Evolutionary conservation across 805 yeast genomes (phyloP).

Genomic region (Kodamaea kaohsiungensis): DNA sequence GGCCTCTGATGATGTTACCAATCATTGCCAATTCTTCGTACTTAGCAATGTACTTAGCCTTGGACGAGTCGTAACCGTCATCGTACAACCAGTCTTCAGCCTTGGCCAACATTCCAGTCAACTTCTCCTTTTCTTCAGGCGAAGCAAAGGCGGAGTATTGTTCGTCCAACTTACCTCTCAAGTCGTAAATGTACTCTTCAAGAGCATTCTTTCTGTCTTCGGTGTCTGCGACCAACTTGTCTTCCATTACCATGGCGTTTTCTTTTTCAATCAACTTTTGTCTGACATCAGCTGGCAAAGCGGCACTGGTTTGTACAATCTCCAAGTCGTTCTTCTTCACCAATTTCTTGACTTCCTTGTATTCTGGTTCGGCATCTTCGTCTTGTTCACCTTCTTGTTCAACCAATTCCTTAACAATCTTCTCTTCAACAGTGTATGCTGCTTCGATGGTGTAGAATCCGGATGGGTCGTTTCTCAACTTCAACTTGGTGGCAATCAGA

Average conservation of each 20-base stretch:
- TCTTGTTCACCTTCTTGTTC: slow-evolving; percentile 54
- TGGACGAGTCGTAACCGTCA: slow-evolving; percentile 94
- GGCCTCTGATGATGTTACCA: slow-evolving; percentile 94
- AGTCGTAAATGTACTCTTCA: slow-evolving; percentile 97
- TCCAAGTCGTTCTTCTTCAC: slow-evolving; percentile 84
- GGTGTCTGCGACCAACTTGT: slow-evolving; percentile 96
- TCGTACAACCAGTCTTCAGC: slow-evolving; percentile 99
- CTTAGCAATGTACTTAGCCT: slow-evolving; percentile 96
- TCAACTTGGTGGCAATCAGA: slow-evolving; percentile 81
- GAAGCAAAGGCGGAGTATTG: slow-evolving; percentile 85
- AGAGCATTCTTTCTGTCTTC: slow-evolving; percentile 98
- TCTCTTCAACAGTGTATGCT: slow-evolving; percentile 93
- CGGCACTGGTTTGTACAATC: slow-evolving; percentile 60
- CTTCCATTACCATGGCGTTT: slow-evolving; percentile 80
- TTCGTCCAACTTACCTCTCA: slow-evolving; percentile 95
- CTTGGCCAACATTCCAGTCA: slow-evolving; percentile 69
- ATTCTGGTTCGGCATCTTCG: slow-evolving; percentile 79
- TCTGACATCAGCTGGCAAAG: slow-evolving; percentile 57
- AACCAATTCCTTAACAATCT: slow-evolving; percentile 83
- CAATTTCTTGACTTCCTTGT: slow-evolving; percentile 86
- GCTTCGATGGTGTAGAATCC: slow-evolving; percentile 93
- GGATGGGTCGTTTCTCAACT: slow-evolving; percentile 95
- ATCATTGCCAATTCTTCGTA: slow-evolving; percentile 94
- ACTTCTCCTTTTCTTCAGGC: slow-evolving; percentile 83
- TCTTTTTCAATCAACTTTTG: slow-evolving; percentile 76